Base-by-base conservation (phyloP, 192 early-diverging fungal species). In the Gonapodya prolifera region DNA sequence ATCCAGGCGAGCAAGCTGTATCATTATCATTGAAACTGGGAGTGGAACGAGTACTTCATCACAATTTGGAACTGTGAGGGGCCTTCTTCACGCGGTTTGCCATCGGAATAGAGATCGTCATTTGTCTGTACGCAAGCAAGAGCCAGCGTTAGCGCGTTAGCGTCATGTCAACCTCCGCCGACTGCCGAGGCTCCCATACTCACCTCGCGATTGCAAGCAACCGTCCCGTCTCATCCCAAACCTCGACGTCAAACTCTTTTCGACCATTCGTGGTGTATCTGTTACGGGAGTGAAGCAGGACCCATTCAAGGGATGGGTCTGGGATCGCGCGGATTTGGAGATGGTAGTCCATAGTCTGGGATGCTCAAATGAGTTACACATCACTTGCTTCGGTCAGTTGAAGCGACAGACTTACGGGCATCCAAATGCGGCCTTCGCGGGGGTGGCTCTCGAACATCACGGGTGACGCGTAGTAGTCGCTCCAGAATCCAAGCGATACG, bases 251-350 rank as follows among this genome's bases (percentile, higher is more conserved):
- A 32, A 73, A 73, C 71, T 73, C 71, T 29, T 32, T 73, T 18
- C 71, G 71, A 8, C 71, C 71, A 29, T 73, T 73, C 8, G 71
- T 73, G 71, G 71, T 73, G 71, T 30, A 73, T 29, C 31, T 73
- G 71, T 18, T 30, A 29, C 71, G 32, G 18, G 71, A 73, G 28
- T 32, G 16, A 29, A 73, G 2, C 8, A 18, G 71, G 71, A 73
- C 8, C 71, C 71, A 73, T 8, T 73, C 71, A 29, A 18, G 8
- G 71, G 18, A 30, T 8, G 71, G 71, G 31, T 30, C 28, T 2
- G 71, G 28, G 16, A 18, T 18, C 8, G 18, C 28, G 31, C 71
- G 71, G 31, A 73, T 30, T 32, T 73, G 71, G 28, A 32, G 28
- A 8, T 73, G 71, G 31, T 73, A 73, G 71, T 73, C 71, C 71